Conservation (phyloP, 768 basidiomycete genomes). For the Kwoniella sp. region DNA sequence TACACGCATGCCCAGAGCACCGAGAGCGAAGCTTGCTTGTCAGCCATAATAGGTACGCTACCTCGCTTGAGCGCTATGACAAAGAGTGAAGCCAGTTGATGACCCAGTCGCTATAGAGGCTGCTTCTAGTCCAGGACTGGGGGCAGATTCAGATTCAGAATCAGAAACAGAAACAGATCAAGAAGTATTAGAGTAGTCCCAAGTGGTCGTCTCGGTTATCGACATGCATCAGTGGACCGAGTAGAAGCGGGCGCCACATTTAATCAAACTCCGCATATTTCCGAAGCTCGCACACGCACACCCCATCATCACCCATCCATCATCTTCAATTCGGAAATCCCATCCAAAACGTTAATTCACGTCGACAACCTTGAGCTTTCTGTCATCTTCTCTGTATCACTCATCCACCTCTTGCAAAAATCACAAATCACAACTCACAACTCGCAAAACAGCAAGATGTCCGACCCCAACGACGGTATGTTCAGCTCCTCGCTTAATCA, state of each 20-base stretch:
- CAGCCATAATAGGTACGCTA: neutral
- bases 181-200: too few species aligned
- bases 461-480: constrained; percentile 55
- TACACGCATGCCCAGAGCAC: constrained; percentile 50
- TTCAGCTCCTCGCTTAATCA: constrained; percentile 13
- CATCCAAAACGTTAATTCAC: too few species aligned
- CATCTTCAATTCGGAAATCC: too few species aligned
- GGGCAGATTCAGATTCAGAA: too few species aligned
- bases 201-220: neutral
- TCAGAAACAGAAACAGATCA: too few species aligned
- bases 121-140: too few species aligned
- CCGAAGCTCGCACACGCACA: constrained; percentile 3
- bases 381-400: too few species aligned
- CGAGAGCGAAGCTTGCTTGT: constrained; percentile 24
- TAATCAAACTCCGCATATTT: neutral
- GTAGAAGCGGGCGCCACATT: neutral
- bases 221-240: neutral
- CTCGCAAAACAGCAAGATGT: constrained; percentile 33
- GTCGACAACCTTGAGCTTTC: too few species aligned
- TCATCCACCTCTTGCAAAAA: constrained; percentile 4
- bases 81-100: too few species aligned
- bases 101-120: too few species aligned
- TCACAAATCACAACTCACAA: constrained; percentile 4
- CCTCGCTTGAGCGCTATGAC: too few species aligned
- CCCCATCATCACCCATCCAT: too few species aligned